Conservation (phyloP, 2,329 filamentous ascomycete species). For the Chaetomium globosum region DNA sequence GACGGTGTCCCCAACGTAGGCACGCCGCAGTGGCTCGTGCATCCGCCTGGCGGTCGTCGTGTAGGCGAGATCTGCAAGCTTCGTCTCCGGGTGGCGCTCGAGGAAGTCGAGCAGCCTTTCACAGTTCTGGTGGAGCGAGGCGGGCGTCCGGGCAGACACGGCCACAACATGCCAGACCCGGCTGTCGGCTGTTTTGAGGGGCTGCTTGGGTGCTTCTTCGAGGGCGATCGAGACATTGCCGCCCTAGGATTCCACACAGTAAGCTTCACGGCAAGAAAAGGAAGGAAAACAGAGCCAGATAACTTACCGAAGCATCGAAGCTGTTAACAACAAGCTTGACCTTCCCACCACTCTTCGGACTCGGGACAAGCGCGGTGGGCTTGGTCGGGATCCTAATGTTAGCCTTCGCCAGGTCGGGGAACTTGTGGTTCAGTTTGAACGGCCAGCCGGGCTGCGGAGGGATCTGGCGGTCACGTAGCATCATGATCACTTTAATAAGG, state of each 20-base stretch:
- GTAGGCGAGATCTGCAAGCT: slow-evolving; percentile 10
- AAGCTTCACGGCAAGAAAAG: background rate
- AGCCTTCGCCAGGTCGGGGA: slow-evolving; percentile 1
- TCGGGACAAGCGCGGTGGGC: background rate
- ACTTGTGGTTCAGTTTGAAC: slow-evolving; percentile 4
- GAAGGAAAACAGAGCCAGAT: background rate
- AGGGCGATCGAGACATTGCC: slow-evolving; percentile 9
- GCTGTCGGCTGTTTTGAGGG: background rate
- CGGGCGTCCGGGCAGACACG: background rate
- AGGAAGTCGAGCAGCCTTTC: background rate
- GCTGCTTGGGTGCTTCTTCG: background rate
- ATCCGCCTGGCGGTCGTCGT: slow-evolving; percentile 6
- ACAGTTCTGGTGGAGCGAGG: background rate
- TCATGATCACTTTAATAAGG: slow-evolving; percentile 4
- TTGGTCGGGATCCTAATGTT: background rate
- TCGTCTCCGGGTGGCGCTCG: slow-evolving; percentile 1
- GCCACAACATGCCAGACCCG: background rate
- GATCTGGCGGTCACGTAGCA: background rate
- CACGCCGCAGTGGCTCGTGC: background rate
- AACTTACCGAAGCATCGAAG: slow-evolving; percentile 6
- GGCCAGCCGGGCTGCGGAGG: background rate
- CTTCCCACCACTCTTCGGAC: background rate
- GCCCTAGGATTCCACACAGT: background rate
- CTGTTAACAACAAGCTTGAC: slow-evolving; percentile 5
- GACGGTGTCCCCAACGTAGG: background rate